phyloP scores from a whole-genome alignment of 116 monocot species.

The Cymodocea nodosa region DNA sequence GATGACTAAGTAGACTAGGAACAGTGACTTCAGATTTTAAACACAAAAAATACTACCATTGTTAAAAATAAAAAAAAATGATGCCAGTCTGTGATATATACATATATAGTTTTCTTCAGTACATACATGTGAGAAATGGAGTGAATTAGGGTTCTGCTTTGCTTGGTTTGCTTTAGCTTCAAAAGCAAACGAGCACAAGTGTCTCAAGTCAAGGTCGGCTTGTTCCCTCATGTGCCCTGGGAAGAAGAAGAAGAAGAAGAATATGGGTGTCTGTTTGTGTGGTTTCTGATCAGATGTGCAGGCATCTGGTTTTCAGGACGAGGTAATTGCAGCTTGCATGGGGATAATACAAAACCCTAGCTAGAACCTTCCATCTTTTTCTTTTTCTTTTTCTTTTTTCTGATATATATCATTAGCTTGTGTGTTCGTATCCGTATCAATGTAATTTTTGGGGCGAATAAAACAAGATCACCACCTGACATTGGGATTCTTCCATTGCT shows the following conservation, averaged over 20 bases:
- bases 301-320: too few species aligned
- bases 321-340: neutral
- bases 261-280: too few species aligned
- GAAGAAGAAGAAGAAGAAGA: too few species aligned
- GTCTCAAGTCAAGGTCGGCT: too few species aligned
- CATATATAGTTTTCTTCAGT: neutral
- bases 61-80: too few species aligned
- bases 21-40: too few species aligned
- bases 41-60: too few species aligned
- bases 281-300: too few species aligned
- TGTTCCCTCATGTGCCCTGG: too few species aligned
- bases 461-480: neutral
- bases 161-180: too few species aligned
- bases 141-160: neutral
- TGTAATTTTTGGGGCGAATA: neutral
- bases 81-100: neutral
- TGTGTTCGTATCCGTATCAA: neutral
- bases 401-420: neutral
- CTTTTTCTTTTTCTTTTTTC: too few species aligned
- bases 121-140: conserved; percentile 1
- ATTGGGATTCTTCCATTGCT: neutral
- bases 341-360: neutral
- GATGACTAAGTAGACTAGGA: too few species aligned
- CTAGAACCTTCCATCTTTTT: neutral
- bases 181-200: neutral